A percentile compares a stretch with the other conserved stretches of the same genome.
phyloP scores from a whole-genome alignment of 768 basidiomycete species.

The Gyrodon lividus region DNA sequence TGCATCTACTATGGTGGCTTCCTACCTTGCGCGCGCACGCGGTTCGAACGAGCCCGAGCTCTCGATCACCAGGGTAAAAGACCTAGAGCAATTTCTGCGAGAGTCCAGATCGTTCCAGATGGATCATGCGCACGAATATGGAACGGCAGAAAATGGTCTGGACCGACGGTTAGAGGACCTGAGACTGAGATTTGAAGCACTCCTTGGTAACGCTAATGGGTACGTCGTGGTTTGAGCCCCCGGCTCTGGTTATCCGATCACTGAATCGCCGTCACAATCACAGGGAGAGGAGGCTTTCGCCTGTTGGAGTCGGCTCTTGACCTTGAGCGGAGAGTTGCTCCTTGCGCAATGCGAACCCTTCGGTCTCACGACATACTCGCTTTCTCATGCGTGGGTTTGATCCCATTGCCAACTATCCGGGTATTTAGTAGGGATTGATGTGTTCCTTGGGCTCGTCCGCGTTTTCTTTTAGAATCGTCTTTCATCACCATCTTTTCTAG shows the following conservation, averaged over 20 bases:
- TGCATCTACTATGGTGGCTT: constrained; percentile 62
- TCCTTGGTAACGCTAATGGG: constrained; percentile 26
- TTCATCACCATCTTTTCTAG: too few relatives aligned
- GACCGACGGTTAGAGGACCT: constrained; percentile 4
- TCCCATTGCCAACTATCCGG: too few relatives aligned
- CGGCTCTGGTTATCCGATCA: not conserved
- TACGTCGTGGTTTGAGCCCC: constrained; percentile 7
- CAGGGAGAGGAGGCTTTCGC: constrained; percentile 21
- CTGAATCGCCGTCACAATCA: not conserved
- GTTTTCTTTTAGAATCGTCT: too few relatives aligned
- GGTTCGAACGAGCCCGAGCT: constrained; percentile 70
- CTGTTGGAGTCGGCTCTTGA: constrained; percentile 8
- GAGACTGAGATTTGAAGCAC: constrained; percentile 29
- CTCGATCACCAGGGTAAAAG: constrained; percentile 54
- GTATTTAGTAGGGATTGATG: too few relatives aligned
- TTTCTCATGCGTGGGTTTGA: too few relatives aligned
- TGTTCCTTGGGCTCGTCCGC: too few relatives aligned
- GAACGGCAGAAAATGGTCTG: constrained; percentile 9
- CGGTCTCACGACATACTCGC: too few relatives aligned
- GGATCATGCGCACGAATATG: constrained; percentile 48
- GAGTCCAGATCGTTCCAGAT: constrained; percentile 56
- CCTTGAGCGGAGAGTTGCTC: too few relatives aligned
- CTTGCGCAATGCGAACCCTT: too few relatives aligned
- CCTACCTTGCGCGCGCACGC: constrained; percentile 68
- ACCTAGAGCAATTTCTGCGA: constrained; percentile 66